Percentiles rank a stretch among this genome's conserved stretches.
Evolutionary conservation across 2,329 filamentous ascomycete species (phyloP).

Genomic region (Ceratocystiopsis minuta): DNA sequence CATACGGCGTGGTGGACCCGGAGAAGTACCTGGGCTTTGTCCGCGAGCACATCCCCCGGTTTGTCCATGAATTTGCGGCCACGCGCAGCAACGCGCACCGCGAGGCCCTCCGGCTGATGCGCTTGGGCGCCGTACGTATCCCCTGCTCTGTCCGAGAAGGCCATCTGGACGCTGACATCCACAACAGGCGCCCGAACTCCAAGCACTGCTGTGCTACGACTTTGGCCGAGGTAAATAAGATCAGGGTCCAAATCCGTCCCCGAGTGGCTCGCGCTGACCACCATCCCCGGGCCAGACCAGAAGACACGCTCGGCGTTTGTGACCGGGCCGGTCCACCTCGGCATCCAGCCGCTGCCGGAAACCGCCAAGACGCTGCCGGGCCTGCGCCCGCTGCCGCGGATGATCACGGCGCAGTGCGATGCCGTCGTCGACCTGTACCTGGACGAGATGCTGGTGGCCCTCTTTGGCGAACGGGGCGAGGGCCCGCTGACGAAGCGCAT

Average conservation of each 20-base stretch:
- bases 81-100: slow-evolving; percentile 3
- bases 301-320: slow-evolving; percentile 6
- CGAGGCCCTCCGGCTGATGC: slow-evolving; percentile 6
- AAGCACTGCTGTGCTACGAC: slow-evolving; percentile 7
- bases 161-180: not conserved
- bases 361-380: not conserved
- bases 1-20: slow-evolving; percentile 5
- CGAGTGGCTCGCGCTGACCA: not conserved
- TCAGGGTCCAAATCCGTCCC: too few relatives aligned
- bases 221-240: slow-evolving; percentile 6
- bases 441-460: not conserved
- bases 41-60: not conserved
- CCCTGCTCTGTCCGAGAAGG: not conserved
- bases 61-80: slow-evolving; percentile 1
- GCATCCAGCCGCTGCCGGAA: slow-evolving; percentile 2
- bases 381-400: slow-evolving; percentile 6
- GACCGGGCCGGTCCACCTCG: not conserved
- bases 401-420: slow-evolving; percentile 9
- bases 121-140: slow-evolving; percentile 1
- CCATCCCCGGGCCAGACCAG: slow-evolving; percentile 2
- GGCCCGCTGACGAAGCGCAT: slow-evolving; percentile 1
- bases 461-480: slow-evolving; percentile 4
- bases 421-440: slow-evolving; percentile 5
- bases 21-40: not conserved
- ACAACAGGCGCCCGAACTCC: slow-evolving; percentile 6